Base-by-base conservation (phyloP, 2,329 filamentous ascomycete species). In the Aspergillus sp. region DNA sequence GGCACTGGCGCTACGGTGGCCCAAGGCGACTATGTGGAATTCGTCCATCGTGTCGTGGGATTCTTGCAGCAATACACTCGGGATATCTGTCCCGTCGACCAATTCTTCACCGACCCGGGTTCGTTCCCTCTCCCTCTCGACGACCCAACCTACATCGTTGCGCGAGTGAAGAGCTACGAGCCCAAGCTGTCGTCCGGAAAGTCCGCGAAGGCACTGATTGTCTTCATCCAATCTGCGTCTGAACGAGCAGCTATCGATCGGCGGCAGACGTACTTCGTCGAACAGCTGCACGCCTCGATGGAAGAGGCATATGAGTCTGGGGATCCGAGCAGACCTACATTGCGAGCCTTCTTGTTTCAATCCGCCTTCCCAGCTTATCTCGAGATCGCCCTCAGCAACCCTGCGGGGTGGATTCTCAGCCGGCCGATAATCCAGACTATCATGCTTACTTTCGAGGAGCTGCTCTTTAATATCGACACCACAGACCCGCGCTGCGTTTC, bases 131-230 rank as follows among this genome's bases (percentile, higher is more conserved):
- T 86, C 4, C 84, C 84, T 5, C 75, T 76, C 2, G 73, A 70
- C 2, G 84, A 87, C 61, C 84, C 84, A 2, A 80, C 76, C 0
- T 87, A 87, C 62, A 82, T 87, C 20, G 79, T 85, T 4, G 83
- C 81, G 7, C 78, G 78, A 52, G 70, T 87, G 29, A 83, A 81
- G 57, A 78, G 81, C 42, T 87, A 86, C 55, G 78, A 76, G 11
- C 72, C 80, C 1, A 83, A 81, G 58, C 68, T 85, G 2, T 67
- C 66, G 3, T 74, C 79, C 20, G 57, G 70, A 6, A 77, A 78
- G 52, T 76, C 76, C 10, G 72, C 77, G 5, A 84, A 81, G 57
- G 76, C 83, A 52, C 71, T 86, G 31, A 77, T 76, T 5, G 73
- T 75, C n/a, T 87, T 85, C 64, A 65, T 87, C 13, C 81, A 85